phyloP scores from a whole-genome alignment of 495 filamentous ascomycete species.

The Xylaria scruposa region DNA sequence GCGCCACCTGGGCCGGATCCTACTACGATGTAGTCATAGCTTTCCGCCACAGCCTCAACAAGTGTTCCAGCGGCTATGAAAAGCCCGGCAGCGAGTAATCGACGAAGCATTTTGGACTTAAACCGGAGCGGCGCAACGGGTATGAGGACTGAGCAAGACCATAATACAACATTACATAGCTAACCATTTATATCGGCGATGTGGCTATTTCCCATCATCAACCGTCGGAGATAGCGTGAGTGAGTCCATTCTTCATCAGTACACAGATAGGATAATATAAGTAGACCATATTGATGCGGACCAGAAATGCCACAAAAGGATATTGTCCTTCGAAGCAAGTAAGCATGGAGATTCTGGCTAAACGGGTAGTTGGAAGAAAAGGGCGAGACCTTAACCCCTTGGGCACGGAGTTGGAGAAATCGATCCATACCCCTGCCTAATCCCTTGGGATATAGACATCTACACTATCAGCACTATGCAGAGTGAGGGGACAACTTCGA shows the following conservation, averaged over 20 bases:
- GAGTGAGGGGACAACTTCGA: neutral
- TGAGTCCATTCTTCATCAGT: neutral
- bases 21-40: constrained; percentile 71
- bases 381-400: constrained; percentile 6
- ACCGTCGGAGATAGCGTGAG: constrained; percentile 1
- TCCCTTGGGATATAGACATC: constrained; percentile 29
- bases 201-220: neutral
- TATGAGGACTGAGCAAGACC: neutral
- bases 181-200: constrained; percentile 28
- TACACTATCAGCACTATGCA: constrained; percentile 14
- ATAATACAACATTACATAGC: neutral
- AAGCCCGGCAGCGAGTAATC: constrained; percentile 33
- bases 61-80: constrained; percentile 38
- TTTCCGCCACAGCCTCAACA: constrained; percentile 30
- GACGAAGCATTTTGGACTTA: constrained; percentile 28
- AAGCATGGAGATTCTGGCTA: constrained; percentile 33
- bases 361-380: constrained; percentile 36
- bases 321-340: constrained; percentile 14
- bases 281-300: constrained; percentile 19
- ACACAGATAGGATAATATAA: constrained; percentile 25
- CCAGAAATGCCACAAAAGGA: constrained; percentile 29
- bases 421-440: neutral
- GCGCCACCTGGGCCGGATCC: constrained; percentile 71
- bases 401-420: constrained; percentile 15
- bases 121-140: neutral